phyloP scores from a whole-genome alignment of 225 moss, liverwort and hornwort species.

The Straminergon stramineum region DNA sequence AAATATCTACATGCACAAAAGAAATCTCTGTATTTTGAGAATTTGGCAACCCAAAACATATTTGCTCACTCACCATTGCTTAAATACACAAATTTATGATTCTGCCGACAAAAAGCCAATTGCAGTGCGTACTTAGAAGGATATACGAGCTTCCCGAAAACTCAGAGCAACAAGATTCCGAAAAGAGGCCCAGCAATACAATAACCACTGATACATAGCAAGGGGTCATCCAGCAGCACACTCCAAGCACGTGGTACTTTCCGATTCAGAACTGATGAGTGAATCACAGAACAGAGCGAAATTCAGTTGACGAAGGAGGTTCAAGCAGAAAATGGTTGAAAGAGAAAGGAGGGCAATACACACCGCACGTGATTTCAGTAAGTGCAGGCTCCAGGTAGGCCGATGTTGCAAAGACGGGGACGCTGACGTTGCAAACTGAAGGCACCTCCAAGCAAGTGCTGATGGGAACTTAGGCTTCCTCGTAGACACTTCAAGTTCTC shows the following conservation, averaged over 20 bases:
- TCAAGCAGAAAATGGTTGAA: not conserved
- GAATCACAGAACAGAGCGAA: too few relatives aligned
- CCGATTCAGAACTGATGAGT: too few relatives aligned
- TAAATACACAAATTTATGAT: not conserved
- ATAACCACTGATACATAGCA: not conserved
- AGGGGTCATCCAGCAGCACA: not conserved
- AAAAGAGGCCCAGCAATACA: not conserved
- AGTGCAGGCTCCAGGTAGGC: too few relatives aligned
- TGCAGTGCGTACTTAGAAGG: not conserved
- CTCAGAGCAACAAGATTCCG: not conserved
- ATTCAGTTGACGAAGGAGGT: too few relatives aligned
- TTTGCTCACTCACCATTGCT: not conserved
- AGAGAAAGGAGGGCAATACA: not conserved
- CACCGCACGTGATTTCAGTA: not conserved
- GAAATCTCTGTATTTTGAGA: not conserved
- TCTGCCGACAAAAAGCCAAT: not conserved
- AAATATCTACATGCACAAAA: not conserved
- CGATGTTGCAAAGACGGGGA: too few relatives aligned
- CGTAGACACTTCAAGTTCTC: too few relatives aligned
- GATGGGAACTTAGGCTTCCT: too few relatives aligned
- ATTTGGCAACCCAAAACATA: not conserved
- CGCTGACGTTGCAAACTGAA: too few relatives aligned
- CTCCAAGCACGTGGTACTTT: not conserved
- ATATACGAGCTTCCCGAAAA: not conserved
- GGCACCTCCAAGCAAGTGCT: too few relatives aligned